Conservation (phyloP, 1,139 yeast species). For the Scheffersomyces illinoinensis region DNA sequence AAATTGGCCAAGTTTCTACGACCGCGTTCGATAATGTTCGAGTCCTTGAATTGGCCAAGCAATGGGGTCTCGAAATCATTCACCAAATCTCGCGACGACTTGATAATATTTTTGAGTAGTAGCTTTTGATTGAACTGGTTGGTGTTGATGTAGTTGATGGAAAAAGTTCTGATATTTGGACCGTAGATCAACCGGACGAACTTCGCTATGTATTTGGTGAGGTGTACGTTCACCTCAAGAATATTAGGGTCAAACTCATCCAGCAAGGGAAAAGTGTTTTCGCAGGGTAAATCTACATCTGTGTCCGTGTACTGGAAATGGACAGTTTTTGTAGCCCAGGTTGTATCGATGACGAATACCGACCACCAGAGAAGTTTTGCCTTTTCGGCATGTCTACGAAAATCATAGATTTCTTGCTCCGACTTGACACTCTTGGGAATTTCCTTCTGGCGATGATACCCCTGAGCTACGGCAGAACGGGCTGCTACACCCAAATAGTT, state of each 20-base stretch:
- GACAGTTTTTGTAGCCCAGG: slow-evolving; percentile 52
- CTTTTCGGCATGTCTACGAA: slow-evolving; percentile 26
- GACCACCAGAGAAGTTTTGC: slow-evolving; percentile 58
- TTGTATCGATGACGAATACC: slow-evolving; percentile 48
- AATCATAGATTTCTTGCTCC: neutral
- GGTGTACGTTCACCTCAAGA: slow-evolving; percentile 41
- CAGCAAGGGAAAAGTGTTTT: slow-evolving; percentile 28
- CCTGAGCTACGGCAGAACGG: slow-evolving; percentile 45
- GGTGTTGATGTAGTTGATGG: slow-evolving; percentile 42
- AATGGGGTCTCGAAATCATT: slow-evolving; percentile 34
- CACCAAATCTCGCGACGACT: slow-evolving; percentile 29
- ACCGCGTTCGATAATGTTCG: slow-evolving; percentile 22
- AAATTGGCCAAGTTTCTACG: slow-evolving; percentile 37
- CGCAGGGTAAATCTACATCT: slow-evolving; percentile 48
- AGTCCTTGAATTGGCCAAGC: slow-evolving; percentile 22
- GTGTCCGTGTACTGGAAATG: slow-evolving; percentile 52
- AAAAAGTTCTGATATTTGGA: slow-evolving; percentile 38
- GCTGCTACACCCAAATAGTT: slow-evolving; percentile 52
- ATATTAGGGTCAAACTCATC: slow-evolving; percentile 34
- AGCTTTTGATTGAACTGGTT: slow-evolving; percentile 39
- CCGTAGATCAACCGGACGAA: slow-evolving; percentile 36
- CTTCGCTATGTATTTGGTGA: slow-evolving; percentile 38
- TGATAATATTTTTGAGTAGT: slow-evolving; percentile 31
- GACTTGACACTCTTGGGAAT: slow-evolving; percentile 3
- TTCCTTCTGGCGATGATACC: slow-evolving; percentile 42